Percentiles rank a stretch among this genome's conserved stretches.
These are phyloP conservation scores for Colletotrichum sidae DNA, from an alignment of 2,329 filamentous ascomycete genomes.

Conservation along the genomic window DNA sequence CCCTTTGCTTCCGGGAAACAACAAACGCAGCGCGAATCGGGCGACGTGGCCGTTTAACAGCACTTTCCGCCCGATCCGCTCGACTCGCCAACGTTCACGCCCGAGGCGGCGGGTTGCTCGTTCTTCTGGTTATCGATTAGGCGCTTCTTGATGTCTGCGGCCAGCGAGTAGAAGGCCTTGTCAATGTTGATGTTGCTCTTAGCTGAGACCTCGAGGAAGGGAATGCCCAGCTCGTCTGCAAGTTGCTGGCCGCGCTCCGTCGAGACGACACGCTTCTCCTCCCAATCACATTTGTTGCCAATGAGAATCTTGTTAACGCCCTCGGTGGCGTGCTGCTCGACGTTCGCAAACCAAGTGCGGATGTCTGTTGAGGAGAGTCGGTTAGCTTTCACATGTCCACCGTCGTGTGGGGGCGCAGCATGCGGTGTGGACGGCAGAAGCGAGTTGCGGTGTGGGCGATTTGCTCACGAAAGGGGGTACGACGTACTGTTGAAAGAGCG, in stretches of 20 bases:
- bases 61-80: conserved; percentile 76
- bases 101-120: conserved; percentile 68
- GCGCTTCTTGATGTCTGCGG: conserved; percentile 97
- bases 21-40: conserved; percentile 10
- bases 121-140: conserved; percentile 92
- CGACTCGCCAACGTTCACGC: conserved; percentile 76
- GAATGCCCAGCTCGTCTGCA: conserved; percentile 95
- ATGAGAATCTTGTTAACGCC: conserved; percentile 99
- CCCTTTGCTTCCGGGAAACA: conserved; percentile 16
- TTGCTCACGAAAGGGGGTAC: conserved; percentile 5
- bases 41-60: conserved; percentile 67
- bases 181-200: conserved; percentile 99
- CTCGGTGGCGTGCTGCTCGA: conserved; percentile 97
- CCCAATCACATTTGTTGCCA: conserved; percentile 99
- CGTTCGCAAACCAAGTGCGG: conserved; percentile 99
- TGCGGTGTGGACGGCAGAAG: not conserved
- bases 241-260: conserved; percentile 93
- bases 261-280: conserved; percentile 95
- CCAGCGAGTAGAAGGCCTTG: conserved; percentile 96
- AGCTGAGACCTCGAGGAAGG: conserved; percentile 97
- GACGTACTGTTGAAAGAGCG: conserved; percentile 91
- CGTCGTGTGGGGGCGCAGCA: not conserved
- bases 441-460: too few relatives aligned
- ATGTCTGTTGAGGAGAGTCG: conserved; percentile 75
- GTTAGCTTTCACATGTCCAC: conserved; percentile 38